Evolutionary conservation across 352 stramenopile species (phyloP), one percentile per base, ranked within the genome.

Genomic region (Globisporangium carolinianum): DNA sequence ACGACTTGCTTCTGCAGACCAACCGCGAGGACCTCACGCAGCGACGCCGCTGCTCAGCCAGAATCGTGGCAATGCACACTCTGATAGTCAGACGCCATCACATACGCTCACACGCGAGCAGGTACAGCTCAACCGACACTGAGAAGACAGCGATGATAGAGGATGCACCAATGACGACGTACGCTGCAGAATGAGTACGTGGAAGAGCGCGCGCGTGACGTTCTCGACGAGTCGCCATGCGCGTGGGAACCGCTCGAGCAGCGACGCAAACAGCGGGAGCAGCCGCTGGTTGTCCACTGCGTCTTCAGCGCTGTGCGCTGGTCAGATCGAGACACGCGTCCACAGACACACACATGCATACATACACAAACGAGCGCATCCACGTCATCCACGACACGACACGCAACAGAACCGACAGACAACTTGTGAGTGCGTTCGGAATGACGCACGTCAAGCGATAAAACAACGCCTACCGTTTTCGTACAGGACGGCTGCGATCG

Each of bases 181-280:
- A 86, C 72, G 57, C 17, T 73, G 55, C 9, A 83, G 47, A 0
- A 68, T 73, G 45, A 69, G 51, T 15, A 80, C 64, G 35, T 86
- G 73, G 50, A 86, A 86, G 10, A 83, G 53, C 5, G 61, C 58
- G n/a, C 69, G 73, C 43, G 66, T 63, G 9, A 76, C 47, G 7
- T 48, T 69, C n/a, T 71, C 56, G 2, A 71, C 57, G 15, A 79
- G 48, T 8, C 35, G 47, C 36, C 58, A 12, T 1, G 68, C 71
- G 4, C 51, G 47, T 1, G 56, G 42, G 39, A 70, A 75, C 10
- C 46, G 18, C n/a, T 38, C 49, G 0, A 83, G 39, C 8, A 82
- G 24, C 7, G 53, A 65, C 2, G 61, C 63, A 35, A 83, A 61
- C 14, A 54, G 67, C 12, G 58, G 0, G 9, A 85, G 37, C 4